phyloP scores from a whole-genome alignment of 2,329 filamentous ascomycete genomes.

The Capronia americana region DNA sequence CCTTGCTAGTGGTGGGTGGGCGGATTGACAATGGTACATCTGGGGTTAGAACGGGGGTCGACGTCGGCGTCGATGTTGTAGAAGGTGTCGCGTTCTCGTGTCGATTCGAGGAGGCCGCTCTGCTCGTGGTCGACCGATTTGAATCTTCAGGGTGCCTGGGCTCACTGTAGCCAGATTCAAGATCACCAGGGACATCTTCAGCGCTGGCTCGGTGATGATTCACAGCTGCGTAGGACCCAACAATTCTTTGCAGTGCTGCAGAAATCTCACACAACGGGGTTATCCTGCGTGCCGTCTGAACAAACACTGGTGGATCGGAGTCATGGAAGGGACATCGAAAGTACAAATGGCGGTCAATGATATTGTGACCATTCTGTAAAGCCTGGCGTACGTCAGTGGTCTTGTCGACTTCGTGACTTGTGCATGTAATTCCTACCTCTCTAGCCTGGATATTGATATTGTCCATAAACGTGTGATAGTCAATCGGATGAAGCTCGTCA shows the following conservation, averaged over 20 bases:
- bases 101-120: not conserved
- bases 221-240: not conserved
- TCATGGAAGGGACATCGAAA: slow-evolving; percentile 7
- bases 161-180: not conserved
- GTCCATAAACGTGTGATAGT: not conserved
- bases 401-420: not conserved
- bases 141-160: not conserved
- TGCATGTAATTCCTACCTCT: not conserved
- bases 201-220: not conserved
- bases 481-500: slow-evolving; percentile 10
- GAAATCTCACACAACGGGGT: slow-evolving; percentile 7
- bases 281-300: slow-evolving; percentile 5
- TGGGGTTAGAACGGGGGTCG: not conserved
- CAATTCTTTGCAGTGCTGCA: not conserved
- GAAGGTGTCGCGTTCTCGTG: not conserved
- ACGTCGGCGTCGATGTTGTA: not conserved
- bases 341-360: not conserved
- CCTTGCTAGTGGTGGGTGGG: not conserved
- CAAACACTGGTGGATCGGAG: not conserved
- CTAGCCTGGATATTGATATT: not conserved
- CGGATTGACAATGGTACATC: not conserved
- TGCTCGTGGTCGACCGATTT: not conserved
- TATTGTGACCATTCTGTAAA: not conserved
- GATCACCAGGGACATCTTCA: not conserved
- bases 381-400: not conserved